Base-by-base conservation (phyloP, 139 green algal genomes). In the Pseudopediastrum boryanum region DNA sequence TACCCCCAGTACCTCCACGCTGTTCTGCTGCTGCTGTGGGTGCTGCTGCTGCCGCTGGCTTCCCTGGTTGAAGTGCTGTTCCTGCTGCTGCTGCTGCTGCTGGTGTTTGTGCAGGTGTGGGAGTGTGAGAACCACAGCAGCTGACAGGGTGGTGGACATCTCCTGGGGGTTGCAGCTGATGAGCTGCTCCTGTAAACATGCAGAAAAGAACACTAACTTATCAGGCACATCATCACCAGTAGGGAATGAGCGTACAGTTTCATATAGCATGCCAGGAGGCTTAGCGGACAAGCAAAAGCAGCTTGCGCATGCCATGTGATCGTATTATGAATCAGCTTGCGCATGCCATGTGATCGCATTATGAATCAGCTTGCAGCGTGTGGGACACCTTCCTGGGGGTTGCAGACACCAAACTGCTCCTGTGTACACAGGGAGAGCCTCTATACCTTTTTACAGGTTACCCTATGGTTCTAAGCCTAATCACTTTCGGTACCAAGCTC, bases 21-120 rank as follows among this genome's bases (percentile, higher is more conserved):
- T n/a, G n/a, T n/a, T n/a, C n/a, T n/a, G n/a, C n/a, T n/a, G n/a
- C n/a, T n/a, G n/a, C n/a, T n/a, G n/a, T n/a, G n/a, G n/a, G n/a
- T 42, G 59, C 59, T 68, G 59, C 59, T 69, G 61, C 61, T 19
- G 29, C 35, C 13, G 35, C 61, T 69, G 61, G 9, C 33, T 50
- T 21, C 21, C n/a, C 6, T 41, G 31, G 2, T 25, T 19, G 25
- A n/a, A 50, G 33, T 64, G 67, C 65, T 54, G 65, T 16, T 58
- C 31, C 44, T 75, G 46, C 10, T 67, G 70, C 36, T 65, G 44
- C 27, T 9, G 7, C 10, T 64, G 48, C 50, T 35, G 39, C n/a
- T n/a, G n/a, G n/a, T n/a, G n/a, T n/a, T n/a, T n/a, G 27, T 33
- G 52, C 41, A 78, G 27, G 54, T 78, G 71, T 19, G 54, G 27